A percentile compares a stretch with the other conserved stretches of the same genome.
phyloP scores from a whole-genome alignment of 164 flowering plant genomes.

The Hamamelis virginiana region DNA sequence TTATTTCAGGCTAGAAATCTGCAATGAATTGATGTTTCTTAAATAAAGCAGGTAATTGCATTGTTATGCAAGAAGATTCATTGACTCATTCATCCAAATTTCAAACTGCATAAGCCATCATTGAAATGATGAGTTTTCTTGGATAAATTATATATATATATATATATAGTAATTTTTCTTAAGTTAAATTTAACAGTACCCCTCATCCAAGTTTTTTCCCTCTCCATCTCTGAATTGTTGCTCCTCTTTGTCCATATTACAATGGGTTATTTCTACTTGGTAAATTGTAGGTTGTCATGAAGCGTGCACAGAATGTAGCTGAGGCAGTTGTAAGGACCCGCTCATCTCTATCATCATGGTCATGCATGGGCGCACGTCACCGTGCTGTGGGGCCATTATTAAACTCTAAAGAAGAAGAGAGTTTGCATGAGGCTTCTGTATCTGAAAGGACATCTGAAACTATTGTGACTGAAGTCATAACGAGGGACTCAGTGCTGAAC shows the following conservation, averaged over 20 bases:
- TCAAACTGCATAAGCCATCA: no score
- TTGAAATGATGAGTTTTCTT: no score
- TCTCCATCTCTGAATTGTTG: no score
- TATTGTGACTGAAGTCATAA: constrained; percentile 29
- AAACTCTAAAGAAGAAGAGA: constrained; percentile 40
- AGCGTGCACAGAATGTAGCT: constrained; percentile 88
- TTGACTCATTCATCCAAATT: no score
- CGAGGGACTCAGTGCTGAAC: constrained; percentile 16
- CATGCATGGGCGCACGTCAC: constrained; percentile 91
- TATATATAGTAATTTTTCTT: no score
- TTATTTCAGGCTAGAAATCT: background rate
- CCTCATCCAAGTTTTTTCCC: no score
- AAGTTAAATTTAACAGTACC: no score
- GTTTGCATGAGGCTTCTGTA: constrained; percentile 40
- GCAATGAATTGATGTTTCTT: background rate
- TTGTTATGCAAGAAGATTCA: background rate
- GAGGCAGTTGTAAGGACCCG: constrained; percentile 84
- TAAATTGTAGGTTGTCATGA: constrained; percentile 69
- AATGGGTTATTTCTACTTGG: background rate
- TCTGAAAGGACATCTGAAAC: constrained; percentile 37
- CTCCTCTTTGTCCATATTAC: background rate
- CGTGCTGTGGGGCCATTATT: constrained; percentile 40
- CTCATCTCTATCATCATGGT: constrained; percentile 78
- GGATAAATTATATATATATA: no score
- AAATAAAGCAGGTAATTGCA: background rate